Base-by-base conservation (phyloP, 2,329 filamentous ascomycete genomes). In the Calonectria fujianensis region DNA sequence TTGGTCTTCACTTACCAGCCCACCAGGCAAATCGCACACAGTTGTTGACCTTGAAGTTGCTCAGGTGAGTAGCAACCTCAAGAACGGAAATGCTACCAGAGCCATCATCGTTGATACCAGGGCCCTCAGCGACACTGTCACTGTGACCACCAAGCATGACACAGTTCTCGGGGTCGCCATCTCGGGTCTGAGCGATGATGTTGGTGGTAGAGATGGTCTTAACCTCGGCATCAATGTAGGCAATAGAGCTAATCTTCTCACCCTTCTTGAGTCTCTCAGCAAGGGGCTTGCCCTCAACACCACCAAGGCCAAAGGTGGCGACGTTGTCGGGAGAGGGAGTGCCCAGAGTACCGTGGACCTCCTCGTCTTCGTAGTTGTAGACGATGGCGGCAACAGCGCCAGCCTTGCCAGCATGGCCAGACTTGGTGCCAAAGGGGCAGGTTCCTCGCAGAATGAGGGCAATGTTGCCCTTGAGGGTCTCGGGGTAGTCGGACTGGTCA, bases 91-190 rank as follows among this genome's bases (percentile, higher is more conserved):
- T 80, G 41, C 89, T 91, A 70, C 94, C 94, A 4, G 92, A 93
- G 61, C 94, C 94, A 80, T 96, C 93, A 79, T 96, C 94, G 83
- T 96, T 96, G 88, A 96, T 95, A 27, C 94, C 94, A 0, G 92
- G 91, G 1, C 92, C 92, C 67, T 90, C 92, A 0, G 86, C 81
- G 20, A 93, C 92, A 75, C 89, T 91, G 82, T 93, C 92, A 41
- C 89, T 91, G 85, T 94, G 92, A 2, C 88, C 92, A 24, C 92
- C 92, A 0, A 93, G 87, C 90, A 93, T 91, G 59, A 93, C 90
- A 78, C 91, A 92, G 84, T 93, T 93, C 41, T 93, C 86, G 2
- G 85, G 86, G 81, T 93, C 92, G 11, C 92, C 91, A 16, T 84
- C 87, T 0, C 83, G 85, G 0, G 92, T 94, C 84, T 93, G 91